Percentiles rank a stretch among this genome's conserved stretches.
Conservation (phyloP, 2,329 filamentous ascomycete species). For the Aspergillus ochraceus region DNA sequence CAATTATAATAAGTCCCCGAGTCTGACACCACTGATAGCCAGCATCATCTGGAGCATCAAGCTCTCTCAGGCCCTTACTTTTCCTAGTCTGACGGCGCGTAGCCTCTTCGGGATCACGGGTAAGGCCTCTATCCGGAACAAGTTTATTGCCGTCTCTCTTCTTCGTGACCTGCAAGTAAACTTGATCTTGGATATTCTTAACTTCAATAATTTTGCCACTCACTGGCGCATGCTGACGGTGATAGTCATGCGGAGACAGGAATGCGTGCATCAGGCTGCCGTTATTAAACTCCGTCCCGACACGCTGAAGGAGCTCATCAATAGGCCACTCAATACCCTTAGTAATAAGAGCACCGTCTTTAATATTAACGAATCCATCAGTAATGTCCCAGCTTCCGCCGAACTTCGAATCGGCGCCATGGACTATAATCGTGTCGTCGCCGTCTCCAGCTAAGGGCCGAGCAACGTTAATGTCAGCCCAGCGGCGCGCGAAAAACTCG, state of each 20-base stretch:
- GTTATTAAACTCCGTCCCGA: neutral
- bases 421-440: neutral
- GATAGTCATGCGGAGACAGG: no score
- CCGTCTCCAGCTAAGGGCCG: neutral
- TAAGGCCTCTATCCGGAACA: neutral
- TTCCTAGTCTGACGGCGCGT: neutral
- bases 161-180: conserved; percentile 4
- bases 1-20: conserved; percentile 39
- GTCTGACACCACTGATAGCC: conserved; percentile 46
- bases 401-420: neutral
- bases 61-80: neutral
- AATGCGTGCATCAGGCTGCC: conserved; percentile 10
- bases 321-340: neutral
- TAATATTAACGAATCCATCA: neutral
- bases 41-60: conserved; percentile 33
- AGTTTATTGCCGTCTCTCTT: neutral
- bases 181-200: conserved; percentile 1
- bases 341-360: neutral
- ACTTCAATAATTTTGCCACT: conserved; percentile 5
- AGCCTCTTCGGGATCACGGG: neutral
- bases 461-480: neutral
- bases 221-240: conserved; percentile 10
- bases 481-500: neutral
- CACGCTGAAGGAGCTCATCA: neutral
- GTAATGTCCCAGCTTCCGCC: neutral